Conservation (phyloP, 2,329 filamentous ascomycete genomes). For the Cercospora zeina region DNA sequence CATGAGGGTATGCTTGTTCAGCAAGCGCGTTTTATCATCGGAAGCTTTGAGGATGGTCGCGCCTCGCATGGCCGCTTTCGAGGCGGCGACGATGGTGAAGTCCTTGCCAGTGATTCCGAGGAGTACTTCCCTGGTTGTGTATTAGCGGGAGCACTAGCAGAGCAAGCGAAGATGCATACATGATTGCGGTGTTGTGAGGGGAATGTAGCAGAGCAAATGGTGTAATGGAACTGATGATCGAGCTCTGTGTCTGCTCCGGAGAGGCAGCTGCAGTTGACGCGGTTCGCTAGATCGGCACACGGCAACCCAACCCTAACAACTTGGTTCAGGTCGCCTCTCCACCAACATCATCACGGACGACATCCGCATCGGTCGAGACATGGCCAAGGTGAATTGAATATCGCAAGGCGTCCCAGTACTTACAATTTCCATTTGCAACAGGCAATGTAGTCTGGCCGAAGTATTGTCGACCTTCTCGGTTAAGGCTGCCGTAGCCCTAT, state of each 20-base stretch:
- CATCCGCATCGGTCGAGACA: too few species aligned
- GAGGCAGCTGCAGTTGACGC: conserved; percentile 12
- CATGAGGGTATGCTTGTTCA: conserved; percentile 94
- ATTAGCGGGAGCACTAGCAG: conserved; percentile 3
- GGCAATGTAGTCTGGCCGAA: neutral
- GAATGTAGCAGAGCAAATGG: conserved; percentile 3
- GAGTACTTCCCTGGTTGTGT: conserved; percentile 78
- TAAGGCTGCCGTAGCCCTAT: neutral
- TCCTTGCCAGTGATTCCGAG: conserved; percentile 98
- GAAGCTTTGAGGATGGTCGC: conserved; percentile 91
- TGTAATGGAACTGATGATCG: conserved; percentile 19
- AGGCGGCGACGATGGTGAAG: conserved; percentile 96
- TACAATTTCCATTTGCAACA: too few species aligned
- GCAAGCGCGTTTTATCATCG: conserved; percentile 91
- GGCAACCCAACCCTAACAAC: neutral
- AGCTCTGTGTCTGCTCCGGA: conserved; percentile 1
- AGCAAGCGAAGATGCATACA: conserved; percentile 20
- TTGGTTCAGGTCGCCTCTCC: too few species aligned
- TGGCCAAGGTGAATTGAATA: neutral
- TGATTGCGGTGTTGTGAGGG: conserved; percentile 21
- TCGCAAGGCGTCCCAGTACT: too few species aligned
- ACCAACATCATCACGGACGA: too few species aligned
- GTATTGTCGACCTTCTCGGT: neutral
- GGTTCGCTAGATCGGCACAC: neutral
- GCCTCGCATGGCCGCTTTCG: conserved; percentile 97